Evolutionary conservation across 2,329 filamentous ascomycete genomes (phyloP).

Genomic region (Penicillium sp.): DNA sequence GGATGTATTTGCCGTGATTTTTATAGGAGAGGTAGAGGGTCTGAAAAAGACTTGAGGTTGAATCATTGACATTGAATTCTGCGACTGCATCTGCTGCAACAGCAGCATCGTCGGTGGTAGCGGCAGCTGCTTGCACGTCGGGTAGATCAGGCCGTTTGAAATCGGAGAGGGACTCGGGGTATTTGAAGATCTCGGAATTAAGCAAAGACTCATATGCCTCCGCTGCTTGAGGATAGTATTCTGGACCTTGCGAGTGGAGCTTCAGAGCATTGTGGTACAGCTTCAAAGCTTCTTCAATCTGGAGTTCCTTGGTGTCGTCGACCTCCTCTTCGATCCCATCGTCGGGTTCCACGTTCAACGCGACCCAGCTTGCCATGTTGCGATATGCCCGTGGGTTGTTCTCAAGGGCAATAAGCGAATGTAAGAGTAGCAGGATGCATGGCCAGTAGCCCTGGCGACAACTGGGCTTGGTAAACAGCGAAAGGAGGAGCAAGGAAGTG

Average conservation of each 20-base stretch:
- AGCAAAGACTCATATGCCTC: conserved; percentile 85
- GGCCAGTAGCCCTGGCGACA: conserved; percentile 16
- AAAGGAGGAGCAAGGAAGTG: neutral
- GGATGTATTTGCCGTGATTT: conserved; percentile 86
- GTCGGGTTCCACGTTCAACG: conserved; percentile 92
- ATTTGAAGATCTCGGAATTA: conserved; percentile 89
- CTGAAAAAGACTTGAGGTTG: conserved; percentile 78
- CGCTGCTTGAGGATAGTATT: conserved; percentile 73
- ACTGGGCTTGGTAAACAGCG: neutral
- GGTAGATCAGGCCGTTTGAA: conserved; percentile 70
- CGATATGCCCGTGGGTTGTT: conserved; percentile 19
- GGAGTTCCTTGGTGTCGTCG: conserved; percentile 93
- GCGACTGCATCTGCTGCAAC: conserved; percentile 40
- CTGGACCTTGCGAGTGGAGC: conserved; percentile 83
- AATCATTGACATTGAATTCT: conserved; percentile 68
- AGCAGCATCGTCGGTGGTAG: conserved; percentile 22
- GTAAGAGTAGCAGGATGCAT: conserved; percentile 24
- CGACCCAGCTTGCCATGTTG: conserved; percentile 69
- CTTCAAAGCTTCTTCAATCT: conserved; percentile 96
- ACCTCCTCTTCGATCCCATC: conserved; percentile 87
- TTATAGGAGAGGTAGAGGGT: conserved; percentile 93
- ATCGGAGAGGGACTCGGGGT: conserved; percentile 83
- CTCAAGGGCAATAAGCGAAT: conserved; percentile 9
- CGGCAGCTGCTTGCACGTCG: conserved; percentile 34
- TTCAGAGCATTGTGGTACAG: conserved; percentile 90